phyloP scores from a whole-genome alignment of 2,329 filamentous ascomycete genomes.

The Aspergillus japonicus region DNA sequence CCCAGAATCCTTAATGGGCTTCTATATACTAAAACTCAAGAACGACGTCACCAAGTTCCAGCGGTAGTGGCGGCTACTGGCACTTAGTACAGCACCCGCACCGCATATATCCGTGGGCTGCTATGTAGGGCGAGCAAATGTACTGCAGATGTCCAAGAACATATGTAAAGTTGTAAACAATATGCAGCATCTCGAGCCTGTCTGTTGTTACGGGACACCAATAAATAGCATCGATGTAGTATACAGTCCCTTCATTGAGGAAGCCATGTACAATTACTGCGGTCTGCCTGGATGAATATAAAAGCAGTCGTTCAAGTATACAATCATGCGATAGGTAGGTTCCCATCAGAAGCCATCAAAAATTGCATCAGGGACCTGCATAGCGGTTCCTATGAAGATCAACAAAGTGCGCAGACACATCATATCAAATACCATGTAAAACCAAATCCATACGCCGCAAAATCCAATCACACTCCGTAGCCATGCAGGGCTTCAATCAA shows the following conservation, averaged over 20 bases:
- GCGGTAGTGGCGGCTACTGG: too few species aligned
- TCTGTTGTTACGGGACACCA: too few species aligned
- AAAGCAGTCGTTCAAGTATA: neutral
- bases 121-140: too few species aligned
- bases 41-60: too few species aligned
- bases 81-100: too few species aligned
- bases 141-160: too few species aligned
- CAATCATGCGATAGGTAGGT: neutral
- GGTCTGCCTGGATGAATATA: neutral
- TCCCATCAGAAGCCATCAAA: neutral
- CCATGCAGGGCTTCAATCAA: constrained; percentile 15
- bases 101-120: too few species aligned
- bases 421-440: constrained; percentile 11
- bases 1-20: too few species aligned
- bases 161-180: too few species aligned
- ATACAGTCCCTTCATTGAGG: neutral
- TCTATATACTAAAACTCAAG: too few species aligned
- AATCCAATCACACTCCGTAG: constrained; percentile 8
- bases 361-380: constrained; percentile 3
- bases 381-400: neutral
- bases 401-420: constrained; percentile 17
- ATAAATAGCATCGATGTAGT: too few species aligned
- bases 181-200: too few species aligned
- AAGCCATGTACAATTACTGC: neutral
- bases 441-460: constrained; percentile 7